Conservation (phyloP, 768 basidiomycete genomes). For the Suillus subalutaceus region DNA sequence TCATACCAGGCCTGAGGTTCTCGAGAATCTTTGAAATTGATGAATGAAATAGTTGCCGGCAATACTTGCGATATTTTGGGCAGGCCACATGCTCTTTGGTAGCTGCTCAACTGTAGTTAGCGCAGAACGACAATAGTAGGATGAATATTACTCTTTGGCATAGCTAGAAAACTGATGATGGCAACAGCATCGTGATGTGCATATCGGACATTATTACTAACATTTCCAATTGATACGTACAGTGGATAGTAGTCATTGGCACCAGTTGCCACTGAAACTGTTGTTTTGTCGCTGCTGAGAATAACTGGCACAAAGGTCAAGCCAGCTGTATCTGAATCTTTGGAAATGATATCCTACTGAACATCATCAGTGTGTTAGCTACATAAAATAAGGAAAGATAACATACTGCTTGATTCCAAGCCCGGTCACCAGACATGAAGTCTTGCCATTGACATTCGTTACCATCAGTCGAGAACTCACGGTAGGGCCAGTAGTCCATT, state of each 20-base stretch:
- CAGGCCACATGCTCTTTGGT: not conserved
- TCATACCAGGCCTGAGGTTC: constrained; percentile 30
- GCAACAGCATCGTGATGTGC: constrained; percentile 23
- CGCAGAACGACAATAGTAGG: too few relatives aligned
- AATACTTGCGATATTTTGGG: constrained; percentile 29
- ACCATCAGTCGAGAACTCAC: constrained; percentile 1
- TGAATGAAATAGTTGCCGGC: constrained; percentile 33
- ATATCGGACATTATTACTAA: constrained; percentile 23
- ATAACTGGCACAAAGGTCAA: constrained; percentile 22
- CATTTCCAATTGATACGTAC: constrained; percentile 24
- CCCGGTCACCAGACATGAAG: too few relatives aligned
- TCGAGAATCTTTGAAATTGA: constrained; percentile 29
- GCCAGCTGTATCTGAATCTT: too few relatives aligned
- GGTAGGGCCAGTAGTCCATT: constrained; percentile 22
- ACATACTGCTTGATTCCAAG: too few relatives aligned
- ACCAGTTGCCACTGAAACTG: constrained; percentile 28
- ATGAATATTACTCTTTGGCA: constrained; percentile 16
- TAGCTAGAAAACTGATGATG: constrained; percentile 25
- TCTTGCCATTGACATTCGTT: too few relatives aligned
- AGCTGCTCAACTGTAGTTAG: too few relatives aligned
- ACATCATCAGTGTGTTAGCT: too few relatives aligned
- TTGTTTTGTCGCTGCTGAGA: constrained; percentile 30
- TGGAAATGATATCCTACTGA: too few relatives aligned
- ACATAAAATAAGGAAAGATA: too few relatives aligned
- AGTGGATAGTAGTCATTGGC: constrained; percentile 31